Percentiles rank a stretch among this genome's conserved stretches.
phyloP scores from a whole-genome alignment of 805 yeast species.

The Metschnikowia proteae region DNA sequence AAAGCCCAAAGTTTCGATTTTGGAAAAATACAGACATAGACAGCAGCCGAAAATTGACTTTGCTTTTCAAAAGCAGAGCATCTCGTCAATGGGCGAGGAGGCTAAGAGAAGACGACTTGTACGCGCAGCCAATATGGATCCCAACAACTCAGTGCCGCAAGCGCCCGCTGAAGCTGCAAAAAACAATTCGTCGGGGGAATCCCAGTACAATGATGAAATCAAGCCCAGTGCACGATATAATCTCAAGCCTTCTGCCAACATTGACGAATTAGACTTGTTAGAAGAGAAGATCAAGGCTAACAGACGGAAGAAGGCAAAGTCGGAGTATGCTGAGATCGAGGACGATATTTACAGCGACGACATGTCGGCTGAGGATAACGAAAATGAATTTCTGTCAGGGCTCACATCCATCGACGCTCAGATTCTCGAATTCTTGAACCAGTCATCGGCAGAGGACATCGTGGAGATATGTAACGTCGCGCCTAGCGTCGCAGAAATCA shows the following conservation, averaged over 20 bases:
- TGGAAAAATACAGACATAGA: slow-evolving; percentile 38
- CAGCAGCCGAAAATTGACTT: slow-evolving; percentile 34
- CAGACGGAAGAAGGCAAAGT: slow-evolving; percentile 17
- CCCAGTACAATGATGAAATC: slow-evolving; percentile 7
- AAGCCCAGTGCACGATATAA: slow-evolving; percentile 7
- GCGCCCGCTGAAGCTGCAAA: background rate
- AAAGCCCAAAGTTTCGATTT: slow-evolving; percentile 39
- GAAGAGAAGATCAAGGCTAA: slow-evolving; percentile 39
- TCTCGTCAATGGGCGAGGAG: slow-evolving; percentile 20
- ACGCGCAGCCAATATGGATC: slow-evolving; percentile 21
- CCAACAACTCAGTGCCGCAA: background rate
- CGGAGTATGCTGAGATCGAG: slow-evolving; percentile 42
- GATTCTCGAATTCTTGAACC: slow-evolving; percentile 72
- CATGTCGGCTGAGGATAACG: slow-evolving; percentile 45
- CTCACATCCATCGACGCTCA: slow-evolving; percentile 56
- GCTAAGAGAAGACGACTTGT: slow-evolving; percentile 36
- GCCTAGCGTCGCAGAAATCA: slow-evolving; percentile 57
- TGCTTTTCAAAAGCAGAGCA: slow-evolving; percentile 14
- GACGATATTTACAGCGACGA: slow-evolving; percentile 48
- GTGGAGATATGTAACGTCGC: slow-evolving; percentile 75
- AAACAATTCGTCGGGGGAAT: slow-evolving; percentile 1
- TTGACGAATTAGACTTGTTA: slow-evolving; percentile 37
- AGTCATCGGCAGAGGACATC: slow-evolving; percentile 69
- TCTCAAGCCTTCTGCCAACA: slow-evolving; percentile 13
- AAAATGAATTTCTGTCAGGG: slow-evolving; percentile 28